These are phyloP conservation scores for Paraphoma chrysanthemicola DNA, from an alignment of 2,329 filamentous ascomycete genomes.

Conservation along the genomic window DNA sequence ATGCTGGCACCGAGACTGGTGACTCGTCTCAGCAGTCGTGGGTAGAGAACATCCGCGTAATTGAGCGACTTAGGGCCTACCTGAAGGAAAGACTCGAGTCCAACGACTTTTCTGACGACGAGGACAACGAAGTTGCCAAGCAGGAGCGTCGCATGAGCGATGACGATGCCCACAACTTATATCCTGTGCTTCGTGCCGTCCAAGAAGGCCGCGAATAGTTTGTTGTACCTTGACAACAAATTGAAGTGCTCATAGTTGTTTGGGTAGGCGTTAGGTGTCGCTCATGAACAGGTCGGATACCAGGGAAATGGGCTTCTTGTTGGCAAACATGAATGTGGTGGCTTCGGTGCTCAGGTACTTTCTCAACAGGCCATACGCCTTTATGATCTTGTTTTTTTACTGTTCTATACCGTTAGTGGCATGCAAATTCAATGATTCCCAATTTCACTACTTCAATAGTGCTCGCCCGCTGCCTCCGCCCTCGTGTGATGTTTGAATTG, in stretches of 20 bases:
- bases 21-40: conserved; percentile 58
- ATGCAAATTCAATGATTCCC: conserved; percentile 18
- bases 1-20: conserved; percentile 42
- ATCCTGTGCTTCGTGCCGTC: conserved; percentile 50
- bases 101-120: conserved; percentile 56
- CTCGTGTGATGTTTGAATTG: background rate
- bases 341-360: background rate
- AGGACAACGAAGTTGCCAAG: conserved; percentile 34
- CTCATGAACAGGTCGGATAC: background rate
- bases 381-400: conserved; percentile 10
- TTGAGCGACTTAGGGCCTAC: conserved; percentile 65
- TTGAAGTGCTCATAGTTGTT: conserved; percentile 4
- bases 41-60: conserved; percentile 70
- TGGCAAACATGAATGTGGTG: conserved; percentile 10
- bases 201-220: conserved; percentile 47
- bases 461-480: no score
- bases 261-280: conserved; percentile 23
- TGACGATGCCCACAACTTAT: conserved; percentile 49
- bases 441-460: background rate
- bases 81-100: conserved; percentile 62
- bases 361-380: background rate
- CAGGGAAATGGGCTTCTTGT: conserved; percentile 5
- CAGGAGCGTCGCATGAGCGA: conserved; percentile 43
- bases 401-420: conserved; percentile 13
- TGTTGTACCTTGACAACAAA: background rate